Evolutionary conservation across 2,329 filamentous ascomycete genomes (phyloP).

Genomic region (Phaeophleospora eucalypticola): DNA sequence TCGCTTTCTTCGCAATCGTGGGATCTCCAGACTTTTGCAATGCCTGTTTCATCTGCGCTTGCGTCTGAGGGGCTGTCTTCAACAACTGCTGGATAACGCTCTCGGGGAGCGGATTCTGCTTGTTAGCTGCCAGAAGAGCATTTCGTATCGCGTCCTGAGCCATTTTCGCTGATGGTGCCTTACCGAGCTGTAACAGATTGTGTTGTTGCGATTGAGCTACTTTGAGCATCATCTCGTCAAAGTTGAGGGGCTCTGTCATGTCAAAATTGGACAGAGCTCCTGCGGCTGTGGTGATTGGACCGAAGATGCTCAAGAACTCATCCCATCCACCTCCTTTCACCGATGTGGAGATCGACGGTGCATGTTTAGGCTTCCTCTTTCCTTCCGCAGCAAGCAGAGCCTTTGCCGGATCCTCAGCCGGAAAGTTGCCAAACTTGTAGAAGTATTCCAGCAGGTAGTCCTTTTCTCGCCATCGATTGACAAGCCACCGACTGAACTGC

Average conservation of each 20-base stretch:
- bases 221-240: constrained; percentile 33
- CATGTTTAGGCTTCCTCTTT: constrained; percentile 35
- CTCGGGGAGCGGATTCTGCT: constrained; percentile 26
- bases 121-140: constrained; percentile 30
- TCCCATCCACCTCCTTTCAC: constrained; percentile 49
- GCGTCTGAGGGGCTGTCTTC: constrained; percentile 27
- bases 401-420: constrained; percentile 53
- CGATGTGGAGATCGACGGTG: constrained; percentile 46
- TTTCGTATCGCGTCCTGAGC: constrained; percentile 31
- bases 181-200: constrained; percentile 26
- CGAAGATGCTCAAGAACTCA: constrained; percentile 50
- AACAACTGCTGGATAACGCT: constrained; percentile 28
- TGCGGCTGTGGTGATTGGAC: constrained; percentile 48
- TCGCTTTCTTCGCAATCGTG: constrained; percentile 23
- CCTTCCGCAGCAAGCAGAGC: constrained; percentile 37
- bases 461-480: constrained; percentile 86
- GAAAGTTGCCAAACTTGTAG: constrained; percentile 69
- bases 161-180: constrained; percentile 24
- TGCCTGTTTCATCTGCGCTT: constrained; percentile 27
- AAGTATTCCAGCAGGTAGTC: constrained; percentile 84
- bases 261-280: constrained; percentile 46
- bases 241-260: constrained; percentile 35
- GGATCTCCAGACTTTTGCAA: constrained; percentile 23
- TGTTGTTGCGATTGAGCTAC: constrained; percentile 33
- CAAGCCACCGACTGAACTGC: constrained; percentile 79